Evolutionary conservation across 148 eudicot genomes (phyloP).

Genomic region (Fagopyrum esculentum): DNA sequence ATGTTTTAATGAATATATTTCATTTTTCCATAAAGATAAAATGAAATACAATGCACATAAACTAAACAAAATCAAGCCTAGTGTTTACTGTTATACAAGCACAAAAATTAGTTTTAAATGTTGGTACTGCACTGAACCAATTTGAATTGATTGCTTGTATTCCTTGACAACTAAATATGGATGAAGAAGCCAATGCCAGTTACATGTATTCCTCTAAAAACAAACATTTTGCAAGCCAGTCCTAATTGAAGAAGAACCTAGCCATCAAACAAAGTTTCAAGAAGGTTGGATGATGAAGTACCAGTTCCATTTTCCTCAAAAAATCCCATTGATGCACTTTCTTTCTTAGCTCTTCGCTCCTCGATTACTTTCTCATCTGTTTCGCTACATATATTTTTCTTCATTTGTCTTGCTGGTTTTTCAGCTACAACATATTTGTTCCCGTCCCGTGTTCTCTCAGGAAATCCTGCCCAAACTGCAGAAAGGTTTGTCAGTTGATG

Average conservation of each 20-base stretch:
- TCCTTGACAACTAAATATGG: neutral
- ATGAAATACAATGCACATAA: no score
- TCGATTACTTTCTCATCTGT: conserved; percentile 55
- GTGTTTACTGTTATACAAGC: neutral
- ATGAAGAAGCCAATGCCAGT: neutral
- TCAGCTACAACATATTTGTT: conserved; percentile 87
- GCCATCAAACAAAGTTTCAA: conserved; percentile 48
- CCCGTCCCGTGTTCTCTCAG: conserved; percentile 86
- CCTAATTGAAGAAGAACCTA: conserved; percentile 1
- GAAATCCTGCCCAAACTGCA: conserved; percentile 97
- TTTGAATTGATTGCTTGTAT: neutral
- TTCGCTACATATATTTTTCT: conserved; percentile 52
- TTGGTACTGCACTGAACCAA: neutral
- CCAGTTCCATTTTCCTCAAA: conserved; percentile 46
- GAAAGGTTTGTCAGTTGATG: neutral
- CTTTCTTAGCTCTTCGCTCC: conserved; percentile 67
- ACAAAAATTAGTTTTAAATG: neutral
- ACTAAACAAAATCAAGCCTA: neutral
- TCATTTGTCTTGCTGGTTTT: conserved; percentile 51
- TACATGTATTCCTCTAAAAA: neutral
- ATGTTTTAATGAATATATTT: no score
- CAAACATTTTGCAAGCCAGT: neutral
- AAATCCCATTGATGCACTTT: conserved; percentile 57
- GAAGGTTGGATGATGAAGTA: conserved; percentile 49
- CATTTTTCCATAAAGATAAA: no score